Conservation (phyloP, 352 stramenopile genomes). For the Blastocystis sp. region DNA sequence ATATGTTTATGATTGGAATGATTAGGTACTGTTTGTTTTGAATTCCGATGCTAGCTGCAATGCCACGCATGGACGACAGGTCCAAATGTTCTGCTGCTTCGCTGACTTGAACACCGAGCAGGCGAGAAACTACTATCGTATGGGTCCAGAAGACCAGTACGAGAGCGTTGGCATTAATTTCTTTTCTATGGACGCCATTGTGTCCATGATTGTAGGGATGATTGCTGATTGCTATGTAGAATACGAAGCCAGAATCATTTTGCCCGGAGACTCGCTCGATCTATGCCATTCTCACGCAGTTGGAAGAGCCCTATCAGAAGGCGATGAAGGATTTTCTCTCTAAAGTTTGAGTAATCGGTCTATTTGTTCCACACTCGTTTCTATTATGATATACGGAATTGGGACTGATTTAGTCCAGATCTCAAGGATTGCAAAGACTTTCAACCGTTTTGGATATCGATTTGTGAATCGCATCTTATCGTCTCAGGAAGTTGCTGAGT, state of each 20-base stretch:
- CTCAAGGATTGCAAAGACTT: background rate
- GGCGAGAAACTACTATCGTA: background rate
- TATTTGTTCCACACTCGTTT: conserved; percentile 18
- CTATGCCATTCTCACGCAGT: background rate
- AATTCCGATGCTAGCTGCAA: background rate
- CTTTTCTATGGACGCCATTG: background rate
- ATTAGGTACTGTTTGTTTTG: background rate
- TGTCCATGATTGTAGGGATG: background rate
- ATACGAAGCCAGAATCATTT: background rate
- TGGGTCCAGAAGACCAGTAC: conserved; percentile 35
- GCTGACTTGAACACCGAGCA: background rate
- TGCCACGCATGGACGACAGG: conserved; percentile 10
- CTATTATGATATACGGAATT: conserved; percentile 39
- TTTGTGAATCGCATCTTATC: conserved; percentile 27
- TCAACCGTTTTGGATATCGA: conserved; percentile 10
- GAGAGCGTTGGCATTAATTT: conserved; percentile 49
- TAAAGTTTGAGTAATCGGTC: background rate
- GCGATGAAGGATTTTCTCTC: background rate
- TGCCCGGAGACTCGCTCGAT: background rate
- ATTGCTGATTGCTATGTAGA: background rate
- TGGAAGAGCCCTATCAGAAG: background rate
- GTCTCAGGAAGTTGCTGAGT: background rate
- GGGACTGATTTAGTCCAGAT: conserved; percentile 41
- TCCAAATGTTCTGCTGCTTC: conserved; percentile 45
- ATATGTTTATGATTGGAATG: conserved; percentile 25